Conservation (phyloP, 441 rosid genomes). For the Euphorbia celastroides region DNA sequence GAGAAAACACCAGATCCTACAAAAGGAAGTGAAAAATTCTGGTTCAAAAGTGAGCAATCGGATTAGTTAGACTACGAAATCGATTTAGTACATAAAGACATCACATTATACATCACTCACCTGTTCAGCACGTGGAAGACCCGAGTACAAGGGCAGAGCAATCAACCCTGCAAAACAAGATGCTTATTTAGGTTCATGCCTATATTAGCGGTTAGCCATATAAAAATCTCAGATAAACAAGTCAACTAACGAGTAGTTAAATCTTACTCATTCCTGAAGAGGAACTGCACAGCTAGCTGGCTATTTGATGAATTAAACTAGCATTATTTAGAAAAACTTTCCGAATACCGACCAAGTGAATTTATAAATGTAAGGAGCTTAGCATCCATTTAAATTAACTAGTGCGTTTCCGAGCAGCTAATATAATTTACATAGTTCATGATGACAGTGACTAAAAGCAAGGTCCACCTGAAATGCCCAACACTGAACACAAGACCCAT, state of each 20-base stretch:
- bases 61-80: slow-evolving; percentile 11
- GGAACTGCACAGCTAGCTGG: neutral
- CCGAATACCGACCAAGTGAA: slow-evolving; percentile 3
- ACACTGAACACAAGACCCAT: neutral
- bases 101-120: slow-evolving; percentile 27
- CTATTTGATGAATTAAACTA: neutral
- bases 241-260: neutral
- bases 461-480: neutral
- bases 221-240: neutral
- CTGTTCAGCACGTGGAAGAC: slow-evolving; percentile 85
- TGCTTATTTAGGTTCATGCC: slow-evolving; percentile 9
- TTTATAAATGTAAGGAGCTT: neutral
- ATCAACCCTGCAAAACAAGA: slow-evolving; percentile 64
- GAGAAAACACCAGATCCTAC: slow-evolving; percentile 81
- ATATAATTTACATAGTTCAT: neutral
- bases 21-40: slow-evolving; percentile 13
- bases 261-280: neutral
- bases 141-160: slow-evolving; percentile 79
- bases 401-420: neutral
- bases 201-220: neutral
- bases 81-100: neutral
- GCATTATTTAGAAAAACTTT: neutral
- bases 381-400: neutral
- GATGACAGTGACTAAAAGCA: neutral
- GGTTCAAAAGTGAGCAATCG: slow-evolving; percentile 10